Conservation (phyloP, 495 filamentous ascomycete genomes). For the Chlorociboria aeruginascens region DNA sequence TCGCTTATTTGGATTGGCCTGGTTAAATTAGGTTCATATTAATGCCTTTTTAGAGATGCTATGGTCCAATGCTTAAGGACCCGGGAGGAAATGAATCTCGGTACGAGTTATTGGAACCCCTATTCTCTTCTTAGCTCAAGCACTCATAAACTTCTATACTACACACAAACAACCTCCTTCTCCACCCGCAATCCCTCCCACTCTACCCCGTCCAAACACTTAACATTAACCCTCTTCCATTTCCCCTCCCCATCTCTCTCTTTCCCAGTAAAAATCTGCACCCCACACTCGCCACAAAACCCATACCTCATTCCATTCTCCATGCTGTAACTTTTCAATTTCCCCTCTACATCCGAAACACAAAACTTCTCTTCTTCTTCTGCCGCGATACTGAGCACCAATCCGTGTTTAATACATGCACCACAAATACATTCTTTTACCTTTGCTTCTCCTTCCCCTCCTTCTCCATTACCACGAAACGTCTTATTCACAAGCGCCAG, state of each 20-base stretch:
- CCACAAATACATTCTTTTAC: slow-evolving; percentile 33
- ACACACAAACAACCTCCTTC: no score
- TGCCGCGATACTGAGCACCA: slow-evolving; percentile 25
- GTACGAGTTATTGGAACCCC: no score
- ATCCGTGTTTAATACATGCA: slow-evolving; percentile 18
- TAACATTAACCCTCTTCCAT: slow-evolving; percentile 4
- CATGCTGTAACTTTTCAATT: not conserved
- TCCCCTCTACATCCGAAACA: slow-evolving; percentile 27
- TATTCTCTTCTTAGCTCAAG: no score
- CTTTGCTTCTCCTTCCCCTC: slow-evolving; percentile 11
- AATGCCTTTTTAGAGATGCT: no score
- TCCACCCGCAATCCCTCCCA: not conserved
- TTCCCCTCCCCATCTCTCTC: not conserved
- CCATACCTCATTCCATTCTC: not conserved
- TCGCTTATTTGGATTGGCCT: slow-evolving; percentile 1
- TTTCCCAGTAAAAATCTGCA: not conserved
- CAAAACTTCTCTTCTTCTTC: slow-evolving; percentile 28
- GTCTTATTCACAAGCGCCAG: slow-evolving; percentile 26
- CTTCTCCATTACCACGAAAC: slow-evolving; percentile 5
- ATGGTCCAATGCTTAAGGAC: no score
- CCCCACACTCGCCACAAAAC: no score
- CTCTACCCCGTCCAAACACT: slow-evolving; percentile 10
- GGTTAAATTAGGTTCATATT: no score
- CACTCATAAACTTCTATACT: no score
- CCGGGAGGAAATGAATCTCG: no score